Percentiles rank a stretch among this genome's conserved stretches.
These are phyloP conservation scores for Penium margaritaceum DNA, from an alignment of 139 green algal species.

Conservation along the genomic window DNA sequence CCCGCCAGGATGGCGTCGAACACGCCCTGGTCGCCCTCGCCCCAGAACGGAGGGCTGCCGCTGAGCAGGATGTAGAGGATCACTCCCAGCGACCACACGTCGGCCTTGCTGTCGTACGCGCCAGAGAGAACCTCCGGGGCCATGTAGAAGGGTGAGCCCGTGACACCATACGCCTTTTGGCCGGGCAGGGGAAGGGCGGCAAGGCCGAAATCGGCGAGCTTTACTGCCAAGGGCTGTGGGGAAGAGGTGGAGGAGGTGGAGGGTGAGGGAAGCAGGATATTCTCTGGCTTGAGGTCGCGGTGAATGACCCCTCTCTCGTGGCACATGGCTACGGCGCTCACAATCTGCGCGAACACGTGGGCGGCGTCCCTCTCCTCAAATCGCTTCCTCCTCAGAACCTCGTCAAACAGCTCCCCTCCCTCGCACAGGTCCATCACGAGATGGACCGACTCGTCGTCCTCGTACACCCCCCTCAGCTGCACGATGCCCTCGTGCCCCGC, in stretches of 20 bases:
- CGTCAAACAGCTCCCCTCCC: slow-evolving; percentile 91
- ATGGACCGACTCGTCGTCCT: slow-evolving; percentile 16
- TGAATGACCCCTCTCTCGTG: slow-evolving; percentile 90
- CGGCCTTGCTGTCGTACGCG: slow-evolving; percentile 17
- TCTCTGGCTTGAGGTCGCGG: slow-evolving; percentile 77
- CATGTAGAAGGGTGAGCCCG: slow-evolving; percentile 25
- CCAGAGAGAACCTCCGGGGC: slow-evolving; percentile 30
- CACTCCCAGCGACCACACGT: slow-evolving; percentile 32
- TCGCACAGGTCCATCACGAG: slow-evolving; percentile 24
- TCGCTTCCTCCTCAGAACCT: slow-evolving; percentile 69
- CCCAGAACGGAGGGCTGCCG: slow-evolving; percentile 23
- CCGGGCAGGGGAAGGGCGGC: not conserved
- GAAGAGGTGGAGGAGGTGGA: not conserved
- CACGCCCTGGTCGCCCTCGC: slow-evolving; percentile 2
- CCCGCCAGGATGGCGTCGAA: slow-evolving; percentile 17
- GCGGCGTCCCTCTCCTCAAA: slow-evolving; percentile 81
- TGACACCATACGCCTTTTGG: not conserved
- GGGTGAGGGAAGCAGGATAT: slow-evolving; percentile 81
- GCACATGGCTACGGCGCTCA: slow-evolving; percentile 79
- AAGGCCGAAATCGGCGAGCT: slow-evolving; percentile 11
- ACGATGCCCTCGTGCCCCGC: slow-evolving; percentile 68
- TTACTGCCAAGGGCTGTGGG: not conserved
- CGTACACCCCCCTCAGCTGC: slow-evolving; percentile 5
- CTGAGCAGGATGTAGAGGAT: slow-evolving; percentile 31
- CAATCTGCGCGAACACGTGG: slow-evolving; percentile 70